Base-by-base conservation (phyloP, 768 basidiomycete genomes). In the Agaricus blazei region DNA sequence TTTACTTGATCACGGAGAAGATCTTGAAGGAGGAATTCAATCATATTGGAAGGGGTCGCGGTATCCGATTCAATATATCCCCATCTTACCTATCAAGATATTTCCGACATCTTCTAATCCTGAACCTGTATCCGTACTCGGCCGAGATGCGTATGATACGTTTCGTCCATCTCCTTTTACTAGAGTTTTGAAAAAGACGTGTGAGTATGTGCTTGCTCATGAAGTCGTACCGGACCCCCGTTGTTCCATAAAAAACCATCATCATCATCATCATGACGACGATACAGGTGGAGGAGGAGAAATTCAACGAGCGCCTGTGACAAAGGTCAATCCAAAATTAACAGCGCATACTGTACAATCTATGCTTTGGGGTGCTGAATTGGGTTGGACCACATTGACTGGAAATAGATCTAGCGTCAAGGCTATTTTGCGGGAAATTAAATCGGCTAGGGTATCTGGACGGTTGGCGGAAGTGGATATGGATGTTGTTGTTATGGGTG, bases 311-410 rank as follows among this genome's bases (percentile, higher is more conserved):
- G 79, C 82, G 0, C 68, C 71, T 2, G 79, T 80, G 23, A 81
- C 78, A 23, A 79, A 74, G 55, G 75, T 74, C 19, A 83, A 83
- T 58, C 75, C 80, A 1, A 78, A 78, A 29, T 70, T 90, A 31
- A 92, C 91, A 0, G 79, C 78, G 8, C 92, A 94, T 65, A 94
- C 93, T 0, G 79, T 89, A 8, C 76, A 82, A 54, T 89, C 86
- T 52, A 73, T 93, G 72, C 70, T 84, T 19, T 81, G 79, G 64
- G 93, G 92, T 14, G 81, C 86, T 0, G 70, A 70, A 38, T 70
- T 79, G 27, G 84, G 85, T 0, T 86, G 88, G 88, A 94, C 93
- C 58, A 91, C 89, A n/a, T 71, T 95, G 47, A 94, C 92, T 3
- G 90, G 90, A 8, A 95, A 96, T 61, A 76, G 82, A 59, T 78